phyloP scores from a whole-genome alignment of 1,284 basidiomycete species.

The Rhodotorula sp. region DNA sequence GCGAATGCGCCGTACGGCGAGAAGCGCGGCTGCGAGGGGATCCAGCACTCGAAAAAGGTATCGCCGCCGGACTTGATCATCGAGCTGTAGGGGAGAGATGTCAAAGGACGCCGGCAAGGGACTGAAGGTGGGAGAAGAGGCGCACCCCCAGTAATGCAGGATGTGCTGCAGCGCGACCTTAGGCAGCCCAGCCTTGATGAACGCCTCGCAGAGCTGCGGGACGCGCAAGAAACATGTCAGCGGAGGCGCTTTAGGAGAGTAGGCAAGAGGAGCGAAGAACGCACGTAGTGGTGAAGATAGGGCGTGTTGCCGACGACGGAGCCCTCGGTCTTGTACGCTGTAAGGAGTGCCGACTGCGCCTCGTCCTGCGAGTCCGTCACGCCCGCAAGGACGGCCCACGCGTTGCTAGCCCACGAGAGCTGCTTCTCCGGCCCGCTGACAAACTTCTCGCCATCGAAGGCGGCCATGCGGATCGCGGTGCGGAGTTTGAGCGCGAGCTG shows the following conservation, averaged over 20 bases:
- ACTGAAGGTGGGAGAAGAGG: neutral
- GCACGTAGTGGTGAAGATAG: conserved; percentile 43
- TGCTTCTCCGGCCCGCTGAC: conserved; percentile 37
- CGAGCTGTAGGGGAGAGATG: conserved; percentile 4
- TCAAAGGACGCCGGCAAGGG: rapidly evolving
- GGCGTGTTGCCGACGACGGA: conserved; percentile 36
- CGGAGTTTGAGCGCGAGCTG: neutral
- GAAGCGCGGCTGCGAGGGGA: conserved; percentile 32
- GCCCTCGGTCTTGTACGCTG: conserved; percentile 22
- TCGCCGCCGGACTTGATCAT: conserved; percentile 40
- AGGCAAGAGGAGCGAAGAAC: neutral
- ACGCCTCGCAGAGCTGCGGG: conserved; percentile 40
- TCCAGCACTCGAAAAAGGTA: conserved; percentile 44
- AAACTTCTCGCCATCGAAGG: conserved; percentile 25
- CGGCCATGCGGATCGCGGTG: conserved; percentile 4
- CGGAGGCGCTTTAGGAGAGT: no score
- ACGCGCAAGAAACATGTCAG: neutral
- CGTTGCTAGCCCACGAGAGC: conserved; percentile 44
- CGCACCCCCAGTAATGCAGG: conserved; percentile 43
- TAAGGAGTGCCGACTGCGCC: conserved; percentile 30
- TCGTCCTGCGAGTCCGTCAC: conserved; percentile 25
- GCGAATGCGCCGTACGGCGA: conserved; percentile 42
- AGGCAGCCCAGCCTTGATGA: conserved; percentile 40
- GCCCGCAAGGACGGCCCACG: conserved; percentile 45
- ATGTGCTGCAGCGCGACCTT: conserved; percentile 41